Percentiles rank a stretch among this genome's conserved stretches.
Conservation (phyloP, 805 yeast species). For the Wickerhamiella australiensis region DNA sequence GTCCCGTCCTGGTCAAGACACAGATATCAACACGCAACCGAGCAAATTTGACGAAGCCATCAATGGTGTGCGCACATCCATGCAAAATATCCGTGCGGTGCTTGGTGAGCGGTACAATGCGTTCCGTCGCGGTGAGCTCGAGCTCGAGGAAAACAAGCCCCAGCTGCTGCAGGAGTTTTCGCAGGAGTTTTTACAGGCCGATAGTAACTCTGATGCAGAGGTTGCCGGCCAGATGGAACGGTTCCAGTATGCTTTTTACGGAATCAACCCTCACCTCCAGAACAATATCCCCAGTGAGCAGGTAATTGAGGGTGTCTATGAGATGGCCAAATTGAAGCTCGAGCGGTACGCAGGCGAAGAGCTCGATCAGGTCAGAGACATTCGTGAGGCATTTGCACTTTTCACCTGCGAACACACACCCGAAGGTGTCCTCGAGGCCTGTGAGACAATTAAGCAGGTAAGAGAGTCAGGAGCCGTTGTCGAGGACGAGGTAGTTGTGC, state of each 20-base stretch:
- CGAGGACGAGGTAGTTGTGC: slow-evolving; percentile 21
- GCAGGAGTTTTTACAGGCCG: slow-evolving; percentile 42
- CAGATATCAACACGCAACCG: slow-evolving; percentile 12
- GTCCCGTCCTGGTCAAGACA: slow-evolving; percentile 20
- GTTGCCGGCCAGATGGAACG: slow-evolving; percentile 62
- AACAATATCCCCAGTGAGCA: slow-evolving; percentile 46
- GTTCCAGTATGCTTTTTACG: slow-evolving; percentile 70
- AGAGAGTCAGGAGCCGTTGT: slow-evolving; percentile 30
- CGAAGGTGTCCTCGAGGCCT: slow-evolving; percentile 33
- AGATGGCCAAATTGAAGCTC: slow-evolving; percentile 57
- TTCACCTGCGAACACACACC: slow-evolving; percentile 37
- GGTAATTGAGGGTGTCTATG: slow-evolving; percentile 55
- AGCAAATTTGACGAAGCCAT: slow-evolving; percentile 27
- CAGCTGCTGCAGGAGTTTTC: slow-evolving; percentile 47
- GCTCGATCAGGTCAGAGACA: slow-evolving; percentile 22
- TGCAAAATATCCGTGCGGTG: slow-evolving; percentile 77
- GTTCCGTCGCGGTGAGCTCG: slow-evolving; percentile 43
- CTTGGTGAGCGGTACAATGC: slow-evolving; percentile 75
- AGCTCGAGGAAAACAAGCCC: slow-evolving; percentile 31
- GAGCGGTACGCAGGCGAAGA: slow-evolving; percentile 35
- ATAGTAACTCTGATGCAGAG: slow-evolving; percentile 43
- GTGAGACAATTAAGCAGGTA: slow-evolving; percentile 35
- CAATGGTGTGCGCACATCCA: slow-evolving; percentile 43
- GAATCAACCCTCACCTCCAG: slow-evolving; percentile 61
- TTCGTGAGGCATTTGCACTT: slow-evolving; percentile 38